These are phyloP conservation scores for Thraustotheca clavata DNA, from an alignment of 352 stramenopile genomes.

Conservation along the genomic window DNA sequence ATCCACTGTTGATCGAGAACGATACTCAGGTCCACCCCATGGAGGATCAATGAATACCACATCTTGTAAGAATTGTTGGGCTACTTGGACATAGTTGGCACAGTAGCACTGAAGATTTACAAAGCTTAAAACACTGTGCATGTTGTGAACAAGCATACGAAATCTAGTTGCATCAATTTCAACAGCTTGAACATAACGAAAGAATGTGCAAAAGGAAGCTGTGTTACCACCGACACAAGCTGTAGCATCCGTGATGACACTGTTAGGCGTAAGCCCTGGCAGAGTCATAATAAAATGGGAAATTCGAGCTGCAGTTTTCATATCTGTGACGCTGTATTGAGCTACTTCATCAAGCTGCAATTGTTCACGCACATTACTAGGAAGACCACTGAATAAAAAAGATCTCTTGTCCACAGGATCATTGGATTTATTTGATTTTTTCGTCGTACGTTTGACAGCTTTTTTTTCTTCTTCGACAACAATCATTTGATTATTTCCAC, in stretches of 20 bases:
- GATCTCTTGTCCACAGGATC: constrained; percentile 78
- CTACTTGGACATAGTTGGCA: constrained; percentile 24
- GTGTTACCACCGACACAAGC: constrained; percentile 74
- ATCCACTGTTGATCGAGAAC: constrained; percentile 55
- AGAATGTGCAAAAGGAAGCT: constrained; percentile 71
- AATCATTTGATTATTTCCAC: background rate
- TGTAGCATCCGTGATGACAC: constrained; percentile 58
- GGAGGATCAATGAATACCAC: constrained; percentile 79
- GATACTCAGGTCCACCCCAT: constrained; percentile 78
- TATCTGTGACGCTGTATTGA: constrained; percentile 71
- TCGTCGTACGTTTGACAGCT: background rate
- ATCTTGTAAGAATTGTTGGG: constrained; percentile 23
- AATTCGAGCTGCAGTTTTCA: constrained; percentile 69
- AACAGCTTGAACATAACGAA: constrained; percentile 63
- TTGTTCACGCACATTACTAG: constrained; percentile 49
- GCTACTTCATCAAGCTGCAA: constrained; percentile 74
- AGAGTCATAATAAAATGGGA: constrained; percentile 48
- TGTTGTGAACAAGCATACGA: constrained; percentile 68
- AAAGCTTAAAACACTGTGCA: constrained; percentile 43
- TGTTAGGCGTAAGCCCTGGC: constrained; percentile 25
- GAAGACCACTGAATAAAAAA: constrained; percentile 74
- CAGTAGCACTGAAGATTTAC: constrained; percentile 38
- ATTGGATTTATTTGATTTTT: constrained; percentile 9
- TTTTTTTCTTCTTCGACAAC: background rate
- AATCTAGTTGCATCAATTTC: constrained; percentile 54